phyloP scores from a whole-genome alignment of 2,329 filamentous ascomycete genomes.

The Fusarium zealandicum region DNA sequence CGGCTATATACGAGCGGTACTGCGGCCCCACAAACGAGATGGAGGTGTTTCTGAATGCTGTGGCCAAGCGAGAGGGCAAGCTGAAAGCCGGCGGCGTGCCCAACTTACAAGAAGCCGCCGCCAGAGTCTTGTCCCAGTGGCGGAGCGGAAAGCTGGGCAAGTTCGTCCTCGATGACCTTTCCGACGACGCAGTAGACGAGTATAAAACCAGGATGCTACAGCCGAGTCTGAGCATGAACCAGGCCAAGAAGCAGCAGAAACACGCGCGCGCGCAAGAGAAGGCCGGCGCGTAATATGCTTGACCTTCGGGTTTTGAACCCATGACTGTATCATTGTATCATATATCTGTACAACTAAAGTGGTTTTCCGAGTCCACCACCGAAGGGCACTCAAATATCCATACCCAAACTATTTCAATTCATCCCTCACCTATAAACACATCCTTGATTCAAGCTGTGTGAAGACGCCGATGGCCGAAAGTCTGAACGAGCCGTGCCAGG shows the following conservation, averaged over 20 bases:
- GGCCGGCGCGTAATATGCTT: conserved; percentile 39
- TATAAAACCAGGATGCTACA: conserved; percentile 58
- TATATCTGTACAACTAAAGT: conserved; percentile 19
- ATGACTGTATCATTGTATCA: conserved; percentile 17
- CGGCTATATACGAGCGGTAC: conserved; percentile 67
- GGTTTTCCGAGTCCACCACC: conserved; percentile 30
- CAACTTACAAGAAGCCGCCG: conserved; percentile 74
- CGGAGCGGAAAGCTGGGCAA: conserved; percentile 76
- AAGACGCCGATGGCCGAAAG: conserved; percentile 23
- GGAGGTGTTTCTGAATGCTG: conserved; percentile 70
- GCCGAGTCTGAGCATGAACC: conserved; percentile 66
- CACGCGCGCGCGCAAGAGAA: conserved; percentile 59
- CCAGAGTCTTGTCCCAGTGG: conserved; percentile 85
- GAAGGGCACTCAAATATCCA: conserved; percentile 22
- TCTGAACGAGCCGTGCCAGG: conserved; percentile 15
- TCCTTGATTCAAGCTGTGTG: conserved; percentile 19
- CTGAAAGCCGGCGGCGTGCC: conserved; percentile 75
- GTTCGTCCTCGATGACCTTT: conserved; percentile 82
- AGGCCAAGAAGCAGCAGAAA: conserved; percentile 73
- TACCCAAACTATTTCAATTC: conserved; percentile 13
- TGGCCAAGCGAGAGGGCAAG: conserved; percentile 78
- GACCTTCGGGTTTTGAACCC: background rate
- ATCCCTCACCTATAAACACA: conserved; percentile 11
- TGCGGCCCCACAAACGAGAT: conserved; percentile 83
- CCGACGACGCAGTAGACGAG: conserved; percentile 60